Conservation (phyloP, 2,329 filamentous ascomycete species). For the Aspergillus aculeatinus region DNA sequence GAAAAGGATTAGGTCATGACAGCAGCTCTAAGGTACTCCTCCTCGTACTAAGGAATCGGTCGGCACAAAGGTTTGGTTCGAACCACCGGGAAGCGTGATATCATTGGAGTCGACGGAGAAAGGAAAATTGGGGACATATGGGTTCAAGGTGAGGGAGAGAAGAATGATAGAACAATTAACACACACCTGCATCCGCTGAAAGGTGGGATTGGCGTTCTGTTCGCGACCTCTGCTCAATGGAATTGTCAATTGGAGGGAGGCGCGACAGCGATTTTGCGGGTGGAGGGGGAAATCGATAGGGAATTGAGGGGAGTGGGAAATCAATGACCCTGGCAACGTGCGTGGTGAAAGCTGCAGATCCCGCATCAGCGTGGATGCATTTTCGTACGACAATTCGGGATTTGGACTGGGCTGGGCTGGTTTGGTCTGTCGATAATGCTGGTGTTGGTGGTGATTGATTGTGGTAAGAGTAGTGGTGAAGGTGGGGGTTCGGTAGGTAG, state of each 20-base stretch:
- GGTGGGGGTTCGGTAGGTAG: constrained; percentile 6
- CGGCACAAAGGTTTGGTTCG: constrained; percentile 18
- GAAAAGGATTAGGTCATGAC: not conserved
- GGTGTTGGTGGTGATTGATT: constrained; percentile 8
- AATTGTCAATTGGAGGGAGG: constrained; percentile 3
- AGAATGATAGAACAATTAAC: not conserved
- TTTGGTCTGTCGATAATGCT: not conserved
- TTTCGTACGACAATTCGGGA: constrained; percentile 12
- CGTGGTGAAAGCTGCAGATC: constrained; percentile 17
- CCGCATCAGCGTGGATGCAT: constrained; percentile 13
- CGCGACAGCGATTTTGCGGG: constrained; percentile 19
- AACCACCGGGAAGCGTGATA: constrained; percentile 24
- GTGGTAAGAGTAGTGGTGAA: constrained; percentile 6
- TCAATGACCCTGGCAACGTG: constrained; percentile 10
- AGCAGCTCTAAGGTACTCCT: not conserved
- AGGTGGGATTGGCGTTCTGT: not conserved
- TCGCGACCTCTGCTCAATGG: not conserved
- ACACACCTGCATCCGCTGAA: constrained; percentile 31
- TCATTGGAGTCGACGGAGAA: constrained; percentile 25
- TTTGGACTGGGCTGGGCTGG: constrained; percentile 7
- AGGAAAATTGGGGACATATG: not conserved
- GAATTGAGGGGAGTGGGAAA: constrained; percentile 8
- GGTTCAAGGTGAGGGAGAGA: constrained; percentile 1
- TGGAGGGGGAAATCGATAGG: constrained; percentile 9
- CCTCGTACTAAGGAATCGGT: constrained; percentile 3